A percentile compares a stretch with the other conserved stretches of the same genome.
phyloP scores from a whole-genome alignment of 257 asterid species.

The Gentiana straminea region DNA sequence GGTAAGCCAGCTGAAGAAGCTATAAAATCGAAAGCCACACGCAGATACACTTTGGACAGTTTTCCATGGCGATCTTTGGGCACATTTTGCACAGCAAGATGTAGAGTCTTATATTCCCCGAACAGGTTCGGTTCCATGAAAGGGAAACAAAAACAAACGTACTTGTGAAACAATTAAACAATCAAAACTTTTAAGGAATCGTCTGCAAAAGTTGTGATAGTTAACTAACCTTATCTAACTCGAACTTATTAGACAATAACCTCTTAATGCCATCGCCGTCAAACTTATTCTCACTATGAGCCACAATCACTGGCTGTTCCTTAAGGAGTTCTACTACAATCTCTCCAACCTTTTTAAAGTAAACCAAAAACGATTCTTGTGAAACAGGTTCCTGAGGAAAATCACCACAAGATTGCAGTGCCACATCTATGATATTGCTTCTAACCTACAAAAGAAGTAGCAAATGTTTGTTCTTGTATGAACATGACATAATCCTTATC shows the following conservation, averaged over 20 bases:
- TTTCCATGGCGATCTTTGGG: constrained; percentile 66
- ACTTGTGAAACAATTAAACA: too few relatives aligned
- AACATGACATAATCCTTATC: too few relatives aligned
- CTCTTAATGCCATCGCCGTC: constrained; percentile 79
- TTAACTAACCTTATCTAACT: constrained; percentile 60
- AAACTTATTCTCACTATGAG: constrained; percentile 74
- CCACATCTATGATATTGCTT: constrained; percentile 58
- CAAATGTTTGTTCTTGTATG: neutral
- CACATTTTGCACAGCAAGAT: constrained; percentile 34
- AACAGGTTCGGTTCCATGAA: neutral
- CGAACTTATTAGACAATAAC: constrained; percentile 66
- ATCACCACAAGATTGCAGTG: constrained; percentile 39
- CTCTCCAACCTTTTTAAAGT: constrained; percentile 46
- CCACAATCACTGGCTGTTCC: constrained; percentile 86
- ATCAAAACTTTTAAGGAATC: neutral
- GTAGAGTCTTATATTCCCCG: constrained; percentile 37
- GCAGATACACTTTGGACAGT: constrained; percentile 49
- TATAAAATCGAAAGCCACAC: constrained; percentile 56
- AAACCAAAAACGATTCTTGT: constrained; percentile 50
- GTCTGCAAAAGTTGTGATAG: neutral
- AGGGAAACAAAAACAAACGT: neutral
- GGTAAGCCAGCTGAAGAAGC: constrained; percentile 84
- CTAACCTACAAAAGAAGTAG: constrained; percentile 42
- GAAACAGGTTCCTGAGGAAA: constrained; percentile 45
- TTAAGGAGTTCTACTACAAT: constrained; percentile 44